phyloP scores from a whole-genome alignment of 1,139 yeast species.

The Kazachstania sp. region DNA sequence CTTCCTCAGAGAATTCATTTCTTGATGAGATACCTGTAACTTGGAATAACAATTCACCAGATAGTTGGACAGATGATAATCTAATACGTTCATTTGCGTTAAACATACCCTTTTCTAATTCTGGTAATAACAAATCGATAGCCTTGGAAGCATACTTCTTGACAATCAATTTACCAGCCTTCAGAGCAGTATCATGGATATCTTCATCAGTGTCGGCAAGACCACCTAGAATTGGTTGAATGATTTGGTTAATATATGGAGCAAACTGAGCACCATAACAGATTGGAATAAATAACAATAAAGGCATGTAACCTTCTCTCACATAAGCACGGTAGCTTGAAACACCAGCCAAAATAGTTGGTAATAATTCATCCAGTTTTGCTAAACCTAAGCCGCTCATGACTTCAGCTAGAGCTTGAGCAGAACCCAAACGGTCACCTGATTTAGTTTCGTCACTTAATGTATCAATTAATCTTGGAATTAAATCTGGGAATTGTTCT shows the following conservation, averaged over 20 bases:
- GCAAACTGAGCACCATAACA: slow-evolving; percentile 90
- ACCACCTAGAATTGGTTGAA: slow-evolving; percentile 85
- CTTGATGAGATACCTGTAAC: slow-evolving; percentile 74
- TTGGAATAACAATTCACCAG: slow-evolving; percentile 94
- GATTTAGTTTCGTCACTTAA: slow-evolving; percentile 72
- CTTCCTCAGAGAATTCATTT: slow-evolving; percentile 59
- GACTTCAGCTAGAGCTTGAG: slow-evolving; percentile 94
- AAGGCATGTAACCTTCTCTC: slow-evolving; percentile 90
- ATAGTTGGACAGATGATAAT: slow-evolving; percentile 85
- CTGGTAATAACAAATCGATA: slow-evolving; percentile 87
- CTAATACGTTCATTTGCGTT: slow-evolving; percentile 83
- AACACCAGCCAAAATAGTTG: slow-evolving; percentile 69
- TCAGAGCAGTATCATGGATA: slow-evolving; percentile 80
- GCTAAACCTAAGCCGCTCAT: slow-evolving; percentile 81
- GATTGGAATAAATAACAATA: slow-evolving; percentile 82
- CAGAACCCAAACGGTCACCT: slow-evolving; percentile 94
- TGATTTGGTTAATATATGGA: slow-evolving; percentile 75
- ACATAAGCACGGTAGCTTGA: slow-evolving; percentile 56
- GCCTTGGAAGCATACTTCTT: slow-evolving; percentile 89
- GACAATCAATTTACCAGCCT: slow-evolving; percentile 89
- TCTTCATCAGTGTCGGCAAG: slow-evolving; percentile 84
- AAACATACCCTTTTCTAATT: slow-evolving; percentile 80
- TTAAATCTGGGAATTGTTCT: slow-evolving; percentile 86
- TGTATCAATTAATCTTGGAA: slow-evolving; percentile 69
- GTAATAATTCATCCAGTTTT: slow-evolving; percentile 82